These are phyloP conservation scores for Clarireedia hainanense DNA, from an alignment of 2,329 filamentous ascomycete species.

Conservation along the genomic window DNA sequence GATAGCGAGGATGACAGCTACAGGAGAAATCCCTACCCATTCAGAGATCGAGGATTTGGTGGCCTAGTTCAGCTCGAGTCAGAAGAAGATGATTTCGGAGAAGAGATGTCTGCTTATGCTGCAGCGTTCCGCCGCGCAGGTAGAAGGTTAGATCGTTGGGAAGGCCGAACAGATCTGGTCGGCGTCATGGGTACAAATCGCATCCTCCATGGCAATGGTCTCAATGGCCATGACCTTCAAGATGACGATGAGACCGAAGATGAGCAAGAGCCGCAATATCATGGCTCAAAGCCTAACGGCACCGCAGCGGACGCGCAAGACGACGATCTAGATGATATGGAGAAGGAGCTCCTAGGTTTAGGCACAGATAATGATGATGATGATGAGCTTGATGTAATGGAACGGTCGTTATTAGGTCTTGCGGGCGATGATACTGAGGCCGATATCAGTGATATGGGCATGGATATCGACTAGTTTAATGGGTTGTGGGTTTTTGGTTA, in stretches of 20 bases:
- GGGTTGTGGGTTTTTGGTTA: too few relatives aligned
- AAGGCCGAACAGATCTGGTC: slow-evolving; percentile 32
- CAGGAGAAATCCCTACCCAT: slow-evolving; percentile 29
- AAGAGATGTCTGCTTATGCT: slow-evolving; percentile 60
- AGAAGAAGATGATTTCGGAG: slow-evolving; percentile 68
- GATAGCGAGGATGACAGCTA: slow-evolving; percentile 55
- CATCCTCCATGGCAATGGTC: slow-evolving; percentile 13
- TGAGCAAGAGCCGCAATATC: slow-evolving; percentile 29
- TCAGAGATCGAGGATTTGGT: slow-evolving; percentile 51
- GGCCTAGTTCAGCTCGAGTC: slow-evolving; percentile 53
- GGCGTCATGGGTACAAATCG: slow-evolving; percentile 27
- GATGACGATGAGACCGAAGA: slow-evolving; percentile 30
- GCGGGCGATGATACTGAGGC: slow-evolving; percentile 28
- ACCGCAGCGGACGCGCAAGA: slow-evolving; percentile 22
- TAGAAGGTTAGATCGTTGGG: slow-evolving; percentile 65
- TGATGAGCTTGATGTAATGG: slow-evolving; percentile 39
- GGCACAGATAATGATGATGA: slow-evolving; percentile 37
- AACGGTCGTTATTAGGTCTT: slow-evolving; percentile 31
- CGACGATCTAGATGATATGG: slow-evolving; percentile 47
- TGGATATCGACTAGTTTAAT: slow-evolving; percentile 18
- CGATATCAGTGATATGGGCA: slow-evolving; percentile 25
- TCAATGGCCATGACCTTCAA: slow-evolving; percentile 18
- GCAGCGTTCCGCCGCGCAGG: slow-evolving; percentile 56
- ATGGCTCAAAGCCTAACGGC: slow-evolving; percentile 30
- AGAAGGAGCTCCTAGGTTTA: slow-evolving; percentile 43